These are phyloP conservation scores for Ogataea hybrid DNA, from an alignment of 1,139 yeast species.

Conservation along the genomic window DNA sequence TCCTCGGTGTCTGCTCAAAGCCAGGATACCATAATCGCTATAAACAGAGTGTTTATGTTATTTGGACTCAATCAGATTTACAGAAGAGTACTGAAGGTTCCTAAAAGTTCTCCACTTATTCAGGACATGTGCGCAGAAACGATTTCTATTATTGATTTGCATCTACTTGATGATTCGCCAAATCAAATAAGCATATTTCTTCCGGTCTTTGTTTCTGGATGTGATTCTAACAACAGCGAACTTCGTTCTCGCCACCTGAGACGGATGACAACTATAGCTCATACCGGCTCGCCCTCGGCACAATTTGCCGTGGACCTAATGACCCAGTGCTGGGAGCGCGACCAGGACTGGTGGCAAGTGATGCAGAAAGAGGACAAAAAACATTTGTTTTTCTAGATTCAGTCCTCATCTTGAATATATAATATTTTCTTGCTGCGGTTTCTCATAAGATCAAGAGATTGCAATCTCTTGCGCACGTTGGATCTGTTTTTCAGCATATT, in stretches of 20 bases:
- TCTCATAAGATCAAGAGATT: constrained; percentile 21
- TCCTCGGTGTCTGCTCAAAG: constrained; percentile 20
- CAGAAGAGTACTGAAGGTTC: constrained; percentile 50
- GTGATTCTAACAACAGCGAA: constrained; percentile 46
- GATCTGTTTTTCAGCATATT: constrained; percentile 27
- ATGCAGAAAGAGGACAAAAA: constrained; percentile 45
- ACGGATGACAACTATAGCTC: constrained; percentile 40
- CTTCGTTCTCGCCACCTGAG: constrained; percentile 38
- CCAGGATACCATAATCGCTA: constrained; percentile 39
- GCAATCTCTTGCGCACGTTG: constrained; percentile 26
- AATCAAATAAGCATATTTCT: constrained; percentile 57
- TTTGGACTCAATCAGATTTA: constrained; percentile 58
- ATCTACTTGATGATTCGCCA: constrained; percentile 46
- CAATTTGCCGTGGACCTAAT: constrained; percentile 47
- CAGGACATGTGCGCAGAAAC: constrained; percentile 48
- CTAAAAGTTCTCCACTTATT: constrained; percentile 44
- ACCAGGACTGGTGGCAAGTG: constrained; percentile 56
- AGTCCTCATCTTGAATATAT: constrained; percentile 25
- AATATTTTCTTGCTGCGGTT: constrained; percentile 19
- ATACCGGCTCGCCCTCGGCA: constrained; percentile 51
- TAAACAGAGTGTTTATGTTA: constrained; percentile 53
- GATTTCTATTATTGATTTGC: constrained; percentile 34
- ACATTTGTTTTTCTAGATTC: constrained; percentile 41
- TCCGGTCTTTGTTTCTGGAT: constrained; percentile 57
- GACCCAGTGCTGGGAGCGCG: constrained; percentile 55